Conservation (phyloP, 805 yeast genomes). For the Kodamaea hsintzibuensis region DNA sequence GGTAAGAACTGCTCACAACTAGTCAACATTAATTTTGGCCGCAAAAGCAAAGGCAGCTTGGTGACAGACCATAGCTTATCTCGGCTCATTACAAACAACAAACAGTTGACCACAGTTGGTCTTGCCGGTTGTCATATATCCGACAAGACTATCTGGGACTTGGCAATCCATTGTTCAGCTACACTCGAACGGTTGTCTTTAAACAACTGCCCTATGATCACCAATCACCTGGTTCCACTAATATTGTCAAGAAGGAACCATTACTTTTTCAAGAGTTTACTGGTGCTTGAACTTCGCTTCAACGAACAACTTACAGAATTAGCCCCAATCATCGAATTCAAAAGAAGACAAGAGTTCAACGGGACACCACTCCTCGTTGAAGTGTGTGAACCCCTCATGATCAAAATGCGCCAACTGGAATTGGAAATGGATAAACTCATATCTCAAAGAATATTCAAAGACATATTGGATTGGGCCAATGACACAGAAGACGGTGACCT, state of each 20-base stretch:
- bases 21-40: constrained; percentile 70
- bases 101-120: constrained; percentile 66
- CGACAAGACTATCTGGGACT: constrained; percentile 79
- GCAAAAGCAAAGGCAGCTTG: constrained; percentile 65
- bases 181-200: constrained; percentile 66
- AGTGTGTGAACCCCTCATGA: constrained; percentile 71
- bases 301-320: constrained; percentile 57
- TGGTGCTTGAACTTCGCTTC: constrained; percentile 77
- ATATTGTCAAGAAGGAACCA: constrained; percentile 29
- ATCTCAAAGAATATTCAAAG: constrained; percentile 58
- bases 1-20: constrained; percentile 61
- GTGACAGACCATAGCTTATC: constrained; percentile 72
- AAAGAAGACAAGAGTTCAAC: constrained; percentile 47
- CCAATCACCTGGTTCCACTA: constrained; percentile 59
- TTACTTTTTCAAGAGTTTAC: constrained; percentile 47
- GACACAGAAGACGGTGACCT: constrained; percentile 40
- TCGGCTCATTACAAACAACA: constrained; percentile 56
- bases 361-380: constrained; percentile 64
- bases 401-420: constrained; percentile 61
- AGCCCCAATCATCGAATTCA: constrained; percentile 68
- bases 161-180: constrained; percentile 54
- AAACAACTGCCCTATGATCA: constrained; percentile 65
- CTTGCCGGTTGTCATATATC: constrained; percentile 84
- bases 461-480: constrained; percentile 66
- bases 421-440: constrained; percentile 54